Evolutionary conservation across 768 basidiomycete species (phyloP).

Genomic region (Dacryopinax spathularia): DNA sequence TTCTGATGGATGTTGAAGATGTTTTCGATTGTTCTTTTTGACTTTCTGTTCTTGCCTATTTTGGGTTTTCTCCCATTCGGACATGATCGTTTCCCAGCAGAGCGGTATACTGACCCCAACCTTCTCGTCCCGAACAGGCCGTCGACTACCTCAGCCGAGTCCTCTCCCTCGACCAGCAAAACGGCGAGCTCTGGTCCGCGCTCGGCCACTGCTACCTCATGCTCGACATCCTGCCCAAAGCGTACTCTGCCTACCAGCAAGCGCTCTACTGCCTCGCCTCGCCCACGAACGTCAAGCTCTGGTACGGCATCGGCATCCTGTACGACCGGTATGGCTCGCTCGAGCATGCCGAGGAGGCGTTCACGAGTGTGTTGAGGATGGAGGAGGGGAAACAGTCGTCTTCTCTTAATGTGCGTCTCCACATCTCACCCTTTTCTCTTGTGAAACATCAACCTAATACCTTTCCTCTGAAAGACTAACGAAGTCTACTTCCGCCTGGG

Average conservation of each 20-base stretch:
- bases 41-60: background rate
- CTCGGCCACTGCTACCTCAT: conserved; percentile 96
- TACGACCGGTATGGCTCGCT: conserved; percentile 97
- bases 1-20: no score
- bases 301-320: conserved; percentile 98
- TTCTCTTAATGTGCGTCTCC: background rate
- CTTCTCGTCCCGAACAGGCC: conserved; percentile 39
- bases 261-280: conserved; percentile 69
- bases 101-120: background rate
- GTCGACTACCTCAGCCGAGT: conserved; percentile 95
- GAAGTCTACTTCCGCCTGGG: conserved; percentile 96
- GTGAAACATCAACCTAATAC: conserved; percentile 38
- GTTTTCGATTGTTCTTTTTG: no score
- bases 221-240: conserved; percentile 98
- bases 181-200: conserved; percentile 97
- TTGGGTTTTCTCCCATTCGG: background rate
- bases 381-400: conserved; percentile 54
- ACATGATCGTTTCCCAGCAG: background rate
- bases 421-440: background rate
- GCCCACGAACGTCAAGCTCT: conserved; percentile 68
- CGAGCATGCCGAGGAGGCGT: conserved; percentile 98
- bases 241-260: conserved; percentile 96
- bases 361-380: conserved; percentile 90
- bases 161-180: conserved; percentile 78
- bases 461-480: conserved; percentile 96